Percentiles rank a stretch among this genome's conserved stretches.
Conservation (phyloP, 805 yeast species). For the Zygotorulaspora sp. region DNA sequence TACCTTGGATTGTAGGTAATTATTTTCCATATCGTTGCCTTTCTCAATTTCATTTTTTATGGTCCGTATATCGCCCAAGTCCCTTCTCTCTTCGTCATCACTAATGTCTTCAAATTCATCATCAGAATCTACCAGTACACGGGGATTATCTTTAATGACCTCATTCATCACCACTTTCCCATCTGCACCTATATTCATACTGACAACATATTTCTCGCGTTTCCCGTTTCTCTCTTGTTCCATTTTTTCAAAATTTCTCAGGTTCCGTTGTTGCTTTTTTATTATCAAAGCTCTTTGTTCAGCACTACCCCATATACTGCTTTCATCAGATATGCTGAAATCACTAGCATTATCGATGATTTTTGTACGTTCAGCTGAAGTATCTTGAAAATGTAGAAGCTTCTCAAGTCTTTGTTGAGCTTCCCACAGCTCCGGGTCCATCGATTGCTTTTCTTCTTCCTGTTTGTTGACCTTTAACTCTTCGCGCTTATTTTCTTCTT, state of each 20-base stretch:
- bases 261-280: constrained; percentile 75
- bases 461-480: constrained; percentile 38
- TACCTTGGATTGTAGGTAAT: constrained; percentile 35
- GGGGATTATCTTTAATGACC: constrained; percentile 25
- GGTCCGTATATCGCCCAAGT: constrained; percentile 27
- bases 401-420: constrained; percentile 76
- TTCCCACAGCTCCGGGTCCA: constrained; percentile 52
- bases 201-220: constrained; percentile 62
- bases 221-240: constrained; percentile 63
- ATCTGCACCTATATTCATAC: constrained; percentile 66
- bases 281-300: constrained; percentile 82
- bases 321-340: constrained; percentile 47
- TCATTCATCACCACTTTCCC: constrained; percentile 74
- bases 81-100: constrained; percentile 37
- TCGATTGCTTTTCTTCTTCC: constrained; percentile 40
- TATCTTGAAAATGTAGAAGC: constrained; percentile 72
- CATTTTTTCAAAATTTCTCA: constrained; percentile 57
- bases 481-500: constrained; percentile 34
- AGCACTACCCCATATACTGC: constrained; percentile 75
- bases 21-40: constrained; percentile 14
- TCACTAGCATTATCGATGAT: constrained; percentile 93
- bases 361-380: constrained; percentile 84
- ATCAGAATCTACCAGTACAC: constrained; percentile 27
- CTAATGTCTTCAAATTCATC: constrained; percentile 35
- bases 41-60: constrained; percentile 24